A percentile compares a stretch with the other conserved stretches of the same genome.
phyloP scores from a whole-genome alignment of 2,329 filamentous ascomycete genomes.

The Penicillium sp. region DNA sequence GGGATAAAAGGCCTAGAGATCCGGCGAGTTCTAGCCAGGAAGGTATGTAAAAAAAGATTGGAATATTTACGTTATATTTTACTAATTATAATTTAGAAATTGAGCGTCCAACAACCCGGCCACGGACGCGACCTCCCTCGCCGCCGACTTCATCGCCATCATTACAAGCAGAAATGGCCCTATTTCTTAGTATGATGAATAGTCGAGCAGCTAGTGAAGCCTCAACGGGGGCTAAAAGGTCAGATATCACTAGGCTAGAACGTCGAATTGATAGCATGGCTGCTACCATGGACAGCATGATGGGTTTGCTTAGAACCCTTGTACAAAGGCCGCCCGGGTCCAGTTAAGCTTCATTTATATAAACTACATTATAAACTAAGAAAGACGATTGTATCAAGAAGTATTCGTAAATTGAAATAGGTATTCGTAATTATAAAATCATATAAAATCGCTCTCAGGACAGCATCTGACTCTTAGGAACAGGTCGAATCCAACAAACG shows the following conservation, averaged over 20 bases:
- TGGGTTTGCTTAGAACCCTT: background rate
- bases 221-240: background rate
- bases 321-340: background rate
- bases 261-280: background rate
- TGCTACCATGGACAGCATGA: background rate
- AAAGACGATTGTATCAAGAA: no score
- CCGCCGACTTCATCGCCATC: background rate
- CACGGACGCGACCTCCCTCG: background rate
- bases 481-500: constrained; percentile 62
- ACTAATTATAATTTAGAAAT: background rate
- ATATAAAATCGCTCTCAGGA: background rate
- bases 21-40: background rate
- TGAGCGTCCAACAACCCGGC: background rate
- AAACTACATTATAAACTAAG: background rate
- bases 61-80: background rate
- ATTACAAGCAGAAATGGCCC: background rate
- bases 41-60: background rate
- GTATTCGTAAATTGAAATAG: background rate
- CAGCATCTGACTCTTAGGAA: constrained; percentile 52
- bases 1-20: background rate
- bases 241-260: background rate
- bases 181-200: background rate
- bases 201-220: background rate
- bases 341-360: background rate
- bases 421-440: background rate